Base-by-base conservation (phyloP, 2,329 filamentous ascomycete genomes). In the Cladosporium sp. region DNA sequence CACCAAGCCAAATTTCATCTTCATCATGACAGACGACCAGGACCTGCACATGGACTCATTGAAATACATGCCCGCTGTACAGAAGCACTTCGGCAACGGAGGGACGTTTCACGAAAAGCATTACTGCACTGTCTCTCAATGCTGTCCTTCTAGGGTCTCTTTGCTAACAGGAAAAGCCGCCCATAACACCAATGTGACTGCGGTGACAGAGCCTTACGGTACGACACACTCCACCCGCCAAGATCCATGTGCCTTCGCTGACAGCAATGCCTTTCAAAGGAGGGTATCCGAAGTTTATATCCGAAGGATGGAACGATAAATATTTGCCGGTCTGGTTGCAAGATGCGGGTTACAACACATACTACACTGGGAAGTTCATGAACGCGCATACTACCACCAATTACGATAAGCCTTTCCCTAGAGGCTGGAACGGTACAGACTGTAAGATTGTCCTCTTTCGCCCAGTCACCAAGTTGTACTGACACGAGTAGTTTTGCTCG, bases 271-370 rank as follows among this genome's bases (percentile, higher is more conserved):
- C 2, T 3, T 1, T n/a, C 6, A 44, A 21, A 44, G 38, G 38
- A 6, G 38, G 38, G 6, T 44, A 44, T 44, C 38, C 38, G n/a
- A 44, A 44, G 3, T 44, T 44, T 18, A 44, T 44, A n/a, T 44
- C 38, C 38, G 38, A 44, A 44, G 38, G 38, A 21, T 71, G 81
- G 67, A 90, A 92, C 67, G 83, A 88, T 1, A 84, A 88, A 47
- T 91, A 89, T 67, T 81, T 92, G 0, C 90, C 90, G 0, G 74
- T 92, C 0, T 92, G 90, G 89, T 77, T 92, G 15, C 87, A 91
- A 70, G 75, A 84, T 4, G 86, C 85, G 0, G 89, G 88, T 0
- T 92, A 91, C 73, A 85, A 86, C 69, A 91, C 89, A 0, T 91
- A 90, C 72, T 92, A 92, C 71, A 86, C 85, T 0, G 90, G 38